Base-by-base conservation (phyloP, 2,329 filamentous ascomycete genomes). In the Amauroascus niger region DNA sequence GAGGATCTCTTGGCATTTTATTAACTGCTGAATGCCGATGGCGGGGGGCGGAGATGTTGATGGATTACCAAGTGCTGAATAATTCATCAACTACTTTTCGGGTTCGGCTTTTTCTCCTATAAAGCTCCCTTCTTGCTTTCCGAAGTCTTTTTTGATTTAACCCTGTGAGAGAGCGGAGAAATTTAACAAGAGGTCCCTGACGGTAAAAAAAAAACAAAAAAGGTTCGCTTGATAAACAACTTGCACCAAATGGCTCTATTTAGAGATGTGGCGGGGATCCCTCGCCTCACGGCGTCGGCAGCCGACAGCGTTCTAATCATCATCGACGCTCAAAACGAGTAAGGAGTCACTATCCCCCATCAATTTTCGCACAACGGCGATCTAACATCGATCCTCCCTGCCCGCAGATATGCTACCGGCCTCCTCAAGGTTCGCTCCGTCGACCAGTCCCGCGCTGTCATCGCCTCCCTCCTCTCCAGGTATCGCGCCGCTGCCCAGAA, bases 251-350 rank as follows among this genome's bases (percentile, higher is more conserved):
- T 57, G 55, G 45, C 55, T 13, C 24, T 57, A 41, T 77, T 80
- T 69, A 78, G 79, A 55, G 60, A 73, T 32, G 67, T 81, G 54
- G 62, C 84, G 52, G 82, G 82, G 54, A 69, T 76, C 11, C 63
- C 71, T 8, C 74, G 76, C 22, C 80, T 78, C 13, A 78, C 76
- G 0, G 81, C 81, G 6, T 77, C 78, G 0, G 69, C 76, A 0
- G 65, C 67, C 41, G 81, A 86, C 68, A 81, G 77, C 58, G 76
- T 77, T 1, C 74, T 86, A 43, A 67, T 86, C 61, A 84, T 86
- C 66, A 81, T 86, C 62, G 82, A 86, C 63, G 83, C 83, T 1
- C 83, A 87, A 62, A 85, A 85, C 63, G 83, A 87, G 67, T 86
- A 83, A 58, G 67, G 59, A 43, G 5, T 22, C 22, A 40, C 56